phyloP scores from a whole-genome alignment of 306 rosid genomes.

The Cyclanthera cordifolia region DNA sequence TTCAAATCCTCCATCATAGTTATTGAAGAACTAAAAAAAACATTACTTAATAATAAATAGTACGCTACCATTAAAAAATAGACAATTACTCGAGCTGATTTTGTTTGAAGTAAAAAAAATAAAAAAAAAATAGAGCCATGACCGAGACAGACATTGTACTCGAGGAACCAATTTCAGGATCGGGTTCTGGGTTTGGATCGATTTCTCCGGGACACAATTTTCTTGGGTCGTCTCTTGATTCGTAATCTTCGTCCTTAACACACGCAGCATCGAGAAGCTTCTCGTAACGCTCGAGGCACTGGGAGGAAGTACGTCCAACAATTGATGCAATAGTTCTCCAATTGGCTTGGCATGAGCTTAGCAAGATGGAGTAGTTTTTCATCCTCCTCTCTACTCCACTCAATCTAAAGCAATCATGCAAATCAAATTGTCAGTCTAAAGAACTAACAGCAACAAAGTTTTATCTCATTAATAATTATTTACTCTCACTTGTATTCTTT shows the following conservation, averaged over 20 bases:
- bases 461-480: too few species aligned
- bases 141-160: too few species aligned
- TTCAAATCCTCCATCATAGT: too few species aligned
- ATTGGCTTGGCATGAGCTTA: constrained; percentile 94
- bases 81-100: too few species aligned
- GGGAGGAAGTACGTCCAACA: constrained; percentile 88
- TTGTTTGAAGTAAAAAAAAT: too few species aligned
- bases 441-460: background rate
- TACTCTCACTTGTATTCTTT: too few species aligned
- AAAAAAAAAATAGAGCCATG: too few species aligned
- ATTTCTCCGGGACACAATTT: constrained; percentile 91
- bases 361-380: constrained; percentile 90
- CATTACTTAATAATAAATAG: too few species aligned
- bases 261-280: constrained; percentile 91
- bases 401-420: constrained; percentile 39
- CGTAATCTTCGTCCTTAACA: constrained; percentile 86
- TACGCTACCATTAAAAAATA: too few species aligned
- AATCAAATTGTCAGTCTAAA: constrained; percentile 13
- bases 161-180: too few species aligned
- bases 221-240: constrained; percentile 85
- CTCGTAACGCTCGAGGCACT: constrained; percentile 84
- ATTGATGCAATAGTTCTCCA: constrained; percentile 97
- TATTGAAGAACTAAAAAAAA: too few species aligned
- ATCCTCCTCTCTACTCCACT: constrained; percentile 97
- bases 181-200: constrained; percentile 86